phyloP scores from a whole-genome alignment of 106 monocot species.

The Allium sativum region DNA sequence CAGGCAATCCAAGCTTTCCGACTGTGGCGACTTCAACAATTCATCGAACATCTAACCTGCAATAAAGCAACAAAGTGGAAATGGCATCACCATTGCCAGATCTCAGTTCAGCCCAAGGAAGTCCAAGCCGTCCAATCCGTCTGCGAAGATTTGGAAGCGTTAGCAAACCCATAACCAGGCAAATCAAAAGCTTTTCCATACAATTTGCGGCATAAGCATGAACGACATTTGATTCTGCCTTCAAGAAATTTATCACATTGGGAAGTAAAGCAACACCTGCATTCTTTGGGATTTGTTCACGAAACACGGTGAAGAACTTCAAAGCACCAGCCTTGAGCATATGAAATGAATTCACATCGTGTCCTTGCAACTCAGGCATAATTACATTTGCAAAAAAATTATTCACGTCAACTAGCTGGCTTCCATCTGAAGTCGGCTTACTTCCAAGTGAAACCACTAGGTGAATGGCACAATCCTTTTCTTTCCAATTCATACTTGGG shows the following conservation, averaged over 20 bases:
- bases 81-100: no score
- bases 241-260: conserved; percentile 50
- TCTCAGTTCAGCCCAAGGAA: no score
- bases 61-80: no score
- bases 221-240: conserved; percentile 79
- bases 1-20: no score
- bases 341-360: conserved; percentile 42
- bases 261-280: conserved; percentile 46
- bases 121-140: no score
- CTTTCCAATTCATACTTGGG: conserved; percentile 82
- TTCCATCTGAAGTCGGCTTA: conserved; percentile 34
- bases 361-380: conserved; percentile 65
- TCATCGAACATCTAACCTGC: no score
- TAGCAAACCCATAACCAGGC: no score
- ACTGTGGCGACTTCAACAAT: no score
- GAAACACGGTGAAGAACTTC: conserved; percentile 76
- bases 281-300: conserved; percentile 68
- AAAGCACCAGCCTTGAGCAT: conserved; percentile 85
- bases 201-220: conserved; percentile 97
- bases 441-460: conserved; percentile 62
- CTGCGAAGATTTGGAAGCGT: no score
- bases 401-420: conserved; percentile 57
- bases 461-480: conserved; percentile 84
- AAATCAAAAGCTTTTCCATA: conserved; percentile 85
- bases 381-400: conserved; percentile 73